Percentiles rank a stretch among this genome's conserved stretches.
These are phyloP conservation scores for Aethionema arabicum DNA, from an alignment of 345 rosid species.

Conservation along the genomic window DNA sequence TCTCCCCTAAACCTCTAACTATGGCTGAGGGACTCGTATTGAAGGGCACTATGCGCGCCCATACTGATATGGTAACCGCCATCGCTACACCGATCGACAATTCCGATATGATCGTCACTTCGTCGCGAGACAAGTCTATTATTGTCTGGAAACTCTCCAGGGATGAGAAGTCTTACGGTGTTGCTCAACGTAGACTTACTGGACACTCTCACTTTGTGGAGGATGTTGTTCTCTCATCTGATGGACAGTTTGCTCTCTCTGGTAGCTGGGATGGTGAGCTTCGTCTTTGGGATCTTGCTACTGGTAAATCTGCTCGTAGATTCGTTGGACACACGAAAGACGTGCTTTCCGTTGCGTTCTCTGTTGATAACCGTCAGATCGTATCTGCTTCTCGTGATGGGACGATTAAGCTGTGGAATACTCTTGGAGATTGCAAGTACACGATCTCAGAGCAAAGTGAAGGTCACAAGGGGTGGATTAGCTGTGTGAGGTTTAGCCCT, in stretches of 20 bases:
- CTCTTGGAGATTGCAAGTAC: constrained; percentile 96
- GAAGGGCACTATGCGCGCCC: constrained; percentile 88
- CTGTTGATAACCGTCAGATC: constrained; percentile 92
- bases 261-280: constrained; percentile 99
- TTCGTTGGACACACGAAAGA: constrained; percentile 96
- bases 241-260: constrained; percentile 92
- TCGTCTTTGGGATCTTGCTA: constrained; percentile 85
- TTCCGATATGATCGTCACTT: constrained; percentile 79
- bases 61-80: constrained; percentile 94
- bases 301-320: constrained; percentile 70
- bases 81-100: constrained; percentile 92
- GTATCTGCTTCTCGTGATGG: constrained; percentile 95
- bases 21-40: constrained; percentile 81
- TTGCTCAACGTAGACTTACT: constrained; percentile 83
- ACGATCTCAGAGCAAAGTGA: constrained; percentile 78
- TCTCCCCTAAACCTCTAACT: constrained; percentile 10
- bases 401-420: constrained; percentile 91
- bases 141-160: constrained; percentile 86
- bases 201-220: constrained; percentile 95
- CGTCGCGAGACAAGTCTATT: constrained; percentile 97
- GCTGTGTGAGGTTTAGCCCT: constrained; percentile 93
- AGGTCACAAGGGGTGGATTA: constrained; percentile 86
- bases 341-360: constrained; percentile 91
- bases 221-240: constrained; percentile 94
- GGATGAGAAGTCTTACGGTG: constrained; percentile 78